Base-by-base conservation (phyloP, 2,329 filamentous ascomycete species). In the Paecilomyces variotii region DNA sequence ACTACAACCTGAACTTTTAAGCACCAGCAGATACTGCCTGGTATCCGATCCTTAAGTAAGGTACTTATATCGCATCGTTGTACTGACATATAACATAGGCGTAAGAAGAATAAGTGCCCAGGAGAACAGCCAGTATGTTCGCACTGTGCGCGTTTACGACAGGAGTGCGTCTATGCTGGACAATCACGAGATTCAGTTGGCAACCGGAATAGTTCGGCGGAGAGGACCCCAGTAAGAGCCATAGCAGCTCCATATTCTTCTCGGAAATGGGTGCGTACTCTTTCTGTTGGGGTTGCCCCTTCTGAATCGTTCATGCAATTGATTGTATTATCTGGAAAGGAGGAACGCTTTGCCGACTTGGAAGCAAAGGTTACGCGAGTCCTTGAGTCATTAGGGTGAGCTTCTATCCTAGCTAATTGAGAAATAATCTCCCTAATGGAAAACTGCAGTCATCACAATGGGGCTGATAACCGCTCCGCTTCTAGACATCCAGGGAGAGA, bases 21-120 rank as follows among this genome's bases (percentile, higher is more conserved):
- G 7, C 30, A 14, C 25, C 39, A 14, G 25, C 7, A 24, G 10
- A 11, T 52, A 27, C 25, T 19, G 14, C 11, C 14, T 2, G n/a
- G 14, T 6, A 6, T n/a, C 35, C 19, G 19, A 9, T 45, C 2
- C 39, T 45, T 9, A 45, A n/a, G 39, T 19, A 45, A 24, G n/a
- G 14, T 19, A 45, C 4, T 14, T 45, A 4, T 24, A 14, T 62
- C 54, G 45, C 57, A 49, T 26, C n/a, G n/a, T 10, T 14, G 55
- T 19, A 54, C 56, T 67, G 53, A 67, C 26, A 25, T 9, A 50
- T 52, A n/a, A 49, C 51, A 3, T 57, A 81, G 79, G 59, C 74
- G 79, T 50, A 82, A 82, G 66, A 82, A 82, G 65, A 76, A 78
- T 30, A 76, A 76, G 67, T 82, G 80, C 60, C 78, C 79, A 0